phyloP scores from a whole-genome alignment of 169 alveolate species.

The Cryptosporidium tyzzeri region DNA sequence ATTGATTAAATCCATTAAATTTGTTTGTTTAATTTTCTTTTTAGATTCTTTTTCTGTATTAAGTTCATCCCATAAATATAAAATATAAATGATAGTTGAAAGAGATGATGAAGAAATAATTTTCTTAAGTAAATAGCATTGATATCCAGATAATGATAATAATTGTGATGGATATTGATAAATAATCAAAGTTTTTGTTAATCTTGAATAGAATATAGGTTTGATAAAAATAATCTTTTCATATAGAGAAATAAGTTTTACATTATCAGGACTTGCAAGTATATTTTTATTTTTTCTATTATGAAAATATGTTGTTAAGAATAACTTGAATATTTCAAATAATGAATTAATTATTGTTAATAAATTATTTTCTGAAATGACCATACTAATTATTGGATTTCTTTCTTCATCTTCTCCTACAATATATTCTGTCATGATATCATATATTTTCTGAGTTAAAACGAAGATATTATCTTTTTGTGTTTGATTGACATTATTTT shows the following conservation, averaged over 20 bases:
- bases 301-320: conserved; percentile 7
- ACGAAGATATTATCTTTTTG: conserved; percentile 4
- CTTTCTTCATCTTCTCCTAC: not conserved
- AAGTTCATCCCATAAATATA: conserved; percentile 66
- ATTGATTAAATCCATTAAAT: not conserved
- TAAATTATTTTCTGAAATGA: conserved; percentile 30
- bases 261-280: not conserved
- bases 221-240: conserved; percentile 28
- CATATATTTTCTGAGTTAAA: conserved; percentile 25
- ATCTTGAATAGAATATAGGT: conserved; percentile 6
- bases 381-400: not conserved
- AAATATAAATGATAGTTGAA: conserved; percentile 26
- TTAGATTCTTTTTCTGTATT: not conserved
- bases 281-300: not conserved
- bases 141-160: not conserved
- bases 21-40: not conserved
- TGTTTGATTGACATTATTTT: conserved; percentile 7
- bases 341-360: conserved; percentile 24
- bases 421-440: conserved; percentile 9
- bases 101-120: conserved; percentile 37
- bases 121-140: not conserved
- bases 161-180: not conserved
- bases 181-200: conserved; percentile 35
- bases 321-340: conserved; percentile 32
- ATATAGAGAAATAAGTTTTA: conserved; percentile 9